Base-by-base conservation (phyloP, 805 yeast species). In the Candida quercuum region DNA sequence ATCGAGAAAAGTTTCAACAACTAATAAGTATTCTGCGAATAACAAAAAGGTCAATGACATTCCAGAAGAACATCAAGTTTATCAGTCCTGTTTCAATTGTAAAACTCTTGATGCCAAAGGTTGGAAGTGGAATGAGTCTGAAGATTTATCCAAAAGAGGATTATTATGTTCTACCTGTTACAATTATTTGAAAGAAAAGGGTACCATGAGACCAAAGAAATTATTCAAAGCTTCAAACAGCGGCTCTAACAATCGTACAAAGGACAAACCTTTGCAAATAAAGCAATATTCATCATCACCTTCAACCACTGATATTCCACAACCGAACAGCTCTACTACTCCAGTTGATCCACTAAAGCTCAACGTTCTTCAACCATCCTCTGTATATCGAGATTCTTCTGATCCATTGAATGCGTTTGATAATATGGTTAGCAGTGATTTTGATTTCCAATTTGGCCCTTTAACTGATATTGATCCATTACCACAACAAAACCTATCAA, bases 321-420 rank as follows among this genome's bases (percentile, higher is more conserved):
- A n/a, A n/a, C n/a, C 45, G 47, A 20, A 41, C 46, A 15, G 15
- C 31, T 21, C 47, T 11, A 35, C 44, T 1, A 50, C 50, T 12
- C 49, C 53, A 25, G 35, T 35, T 6, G 35, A 31, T 27, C 30
- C 29, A 16, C n/a, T 20, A n/a, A 35, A n/a, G 3, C 21, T 17
- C 11, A 17, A 14, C 15, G 29, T 37, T 15, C 15, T 18, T 4
- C 20, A 17, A 24, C 31, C 39, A 10, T 16, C 41, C 3, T 36
- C 48, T 17, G 41, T 36, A 9, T 39, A 37, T 32, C 36, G 45
- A 24, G 41, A 37, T 34, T 52, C 56, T 2, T 49, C 61, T 28
- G 52, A 53, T 41, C 47, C 52, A 11, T 6, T 73, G 69, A 35
- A 71, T 70, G 39, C 63, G 54, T 67, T 62, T 60, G 51, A 49